These are phyloP conservation scores for Penicillium fimorum DNA, from an alignment of 495 filamentous ascomycete genomes.

Conservation along the genomic window DNA sequence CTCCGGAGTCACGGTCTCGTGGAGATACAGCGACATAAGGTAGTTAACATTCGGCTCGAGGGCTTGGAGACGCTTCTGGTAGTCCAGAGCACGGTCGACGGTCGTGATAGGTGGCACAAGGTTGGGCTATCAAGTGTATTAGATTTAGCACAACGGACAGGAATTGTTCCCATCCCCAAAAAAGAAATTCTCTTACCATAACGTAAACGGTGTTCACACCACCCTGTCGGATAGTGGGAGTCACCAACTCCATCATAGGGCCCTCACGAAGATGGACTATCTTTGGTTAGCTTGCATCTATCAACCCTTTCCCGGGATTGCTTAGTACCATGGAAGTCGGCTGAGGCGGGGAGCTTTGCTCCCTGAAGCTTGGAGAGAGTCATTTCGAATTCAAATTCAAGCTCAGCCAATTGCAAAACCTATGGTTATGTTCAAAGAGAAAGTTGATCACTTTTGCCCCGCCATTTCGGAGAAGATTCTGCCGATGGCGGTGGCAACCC, in stretches of 20 bases:
- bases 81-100: slow-evolving; percentile 71
- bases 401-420: background rate
- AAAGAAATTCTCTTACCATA: slow-evolving; percentile 54
- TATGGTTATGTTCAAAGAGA: slow-evolving; percentile 4
- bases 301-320: slow-evolving; percentile 20
- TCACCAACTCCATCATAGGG: slow-evolving; percentile 78
- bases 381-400: slow-evolving; percentile 17
- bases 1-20: slow-evolving; percentile 72
- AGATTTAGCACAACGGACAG: slow-evolving; percentile 11
- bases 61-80: slow-evolving; percentile 62
- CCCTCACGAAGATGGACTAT: slow-evolving; percentile 72
- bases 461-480: slow-evolving; percentile 14
- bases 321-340: slow-evolving; percentile 61
- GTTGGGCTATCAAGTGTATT: slow-evolving; percentile 51
- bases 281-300: slow-evolving; percentile 11
- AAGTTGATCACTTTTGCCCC: slow-evolving; percentile 16
- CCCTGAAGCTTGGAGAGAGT: slow-evolving; percentile 42
- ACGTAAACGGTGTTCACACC: slow-evolving; percentile 80
- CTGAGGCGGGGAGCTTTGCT: slow-evolving; percentile 65
- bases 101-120: slow-evolving; percentile 73
- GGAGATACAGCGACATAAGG: slow-evolving; percentile 88
- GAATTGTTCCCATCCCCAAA: slow-evolving; percentile 7
- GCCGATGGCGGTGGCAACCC: slow-evolving; percentile 17
- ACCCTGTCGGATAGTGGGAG: slow-evolving; percentile 68
- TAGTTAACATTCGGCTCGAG: slow-evolving; percentile 73